Conservation (phyloP, 805 yeast genomes). For the Kodamaea sagamina region DNA sequence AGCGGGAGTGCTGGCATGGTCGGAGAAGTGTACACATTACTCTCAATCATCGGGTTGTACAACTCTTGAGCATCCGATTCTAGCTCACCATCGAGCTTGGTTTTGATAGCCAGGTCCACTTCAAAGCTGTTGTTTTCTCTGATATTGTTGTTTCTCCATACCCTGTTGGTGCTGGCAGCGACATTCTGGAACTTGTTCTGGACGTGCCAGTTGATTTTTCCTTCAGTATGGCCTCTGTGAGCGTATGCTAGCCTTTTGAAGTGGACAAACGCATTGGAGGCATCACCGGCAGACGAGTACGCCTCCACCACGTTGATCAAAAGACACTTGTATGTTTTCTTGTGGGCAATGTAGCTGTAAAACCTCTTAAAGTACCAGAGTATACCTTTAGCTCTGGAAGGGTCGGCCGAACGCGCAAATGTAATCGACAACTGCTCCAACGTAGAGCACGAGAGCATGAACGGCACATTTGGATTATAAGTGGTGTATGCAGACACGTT, state of each 20-base stretch:
- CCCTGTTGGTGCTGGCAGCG: constrained; percentile 19
- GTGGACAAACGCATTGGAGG: constrained; percentile 20
- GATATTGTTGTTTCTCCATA: constrained; percentile 28
- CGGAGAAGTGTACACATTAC: constrained; percentile 30
- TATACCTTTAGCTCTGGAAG: constrained; percentile 31
- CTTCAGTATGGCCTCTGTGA: constrained; percentile 20
- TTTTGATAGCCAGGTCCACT: constrained; percentile 10
- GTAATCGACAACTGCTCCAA: constrained; percentile 31
- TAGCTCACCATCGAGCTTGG: constrained; percentile 13
- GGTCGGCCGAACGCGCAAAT: constrained; percentile 29
- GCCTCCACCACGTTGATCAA: constrained; percentile 34
- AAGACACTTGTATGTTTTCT: constrained; percentile 29
- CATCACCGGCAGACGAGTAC: constrained; percentile 24
- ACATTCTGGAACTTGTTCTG: constrained; percentile 14
- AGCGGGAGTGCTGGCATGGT: constrained; percentile 24
- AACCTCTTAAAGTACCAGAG: constrained; percentile 38
- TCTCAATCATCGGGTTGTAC: constrained; percentile 28
- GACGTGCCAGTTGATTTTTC: constrained; percentile 10
- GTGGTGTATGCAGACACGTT: constrained; percentile 13
- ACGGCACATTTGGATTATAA: constrained; percentile 29
- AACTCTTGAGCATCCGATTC: constrained; percentile 5
- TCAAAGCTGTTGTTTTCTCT: constrained; percentile 16
- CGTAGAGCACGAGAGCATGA: constrained; percentile 30
- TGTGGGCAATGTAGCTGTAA: constrained; percentile 37
- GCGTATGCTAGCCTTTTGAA: constrained; percentile 24